A percentile compares a stretch with the other conserved stretches of the same genome.
Evolutionary conservation across 768 basidiomycete species (phyloP).

Genomic region (Lactifluus subvellereus): DNA sequence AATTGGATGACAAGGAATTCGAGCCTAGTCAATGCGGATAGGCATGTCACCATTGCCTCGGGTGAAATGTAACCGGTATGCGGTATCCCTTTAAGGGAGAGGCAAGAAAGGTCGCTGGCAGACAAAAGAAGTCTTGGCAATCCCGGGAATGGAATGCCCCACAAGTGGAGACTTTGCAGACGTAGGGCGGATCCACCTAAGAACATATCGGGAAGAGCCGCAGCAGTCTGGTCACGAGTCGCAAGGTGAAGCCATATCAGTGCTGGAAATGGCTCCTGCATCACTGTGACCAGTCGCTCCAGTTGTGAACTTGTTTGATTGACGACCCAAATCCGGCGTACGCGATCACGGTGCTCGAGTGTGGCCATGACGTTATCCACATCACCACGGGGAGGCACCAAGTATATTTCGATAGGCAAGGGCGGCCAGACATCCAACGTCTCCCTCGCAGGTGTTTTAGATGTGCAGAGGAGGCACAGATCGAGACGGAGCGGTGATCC

Average conservation of each 20-base stretch:
- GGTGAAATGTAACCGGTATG: background rate
- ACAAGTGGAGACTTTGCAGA: background rate
- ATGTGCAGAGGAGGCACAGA: too few relatives aligned
- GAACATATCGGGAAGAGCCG: background rate
- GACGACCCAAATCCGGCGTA: too few relatives aligned
- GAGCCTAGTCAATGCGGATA: background rate
- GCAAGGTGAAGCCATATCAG: background rate
- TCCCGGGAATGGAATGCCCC: background rate
- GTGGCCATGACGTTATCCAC: too few relatives aligned
- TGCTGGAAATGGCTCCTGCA: background rate
- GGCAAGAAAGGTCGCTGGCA: background rate
- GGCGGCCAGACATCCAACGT: too few relatives aligned
- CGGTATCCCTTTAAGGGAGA: background rate
- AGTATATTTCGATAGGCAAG: too few relatives aligned
- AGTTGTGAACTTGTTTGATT: too few relatives aligned
- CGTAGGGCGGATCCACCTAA: background rate
- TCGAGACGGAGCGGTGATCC: too few relatives aligned
- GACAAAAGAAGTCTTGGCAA: background rate
- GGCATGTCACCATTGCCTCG: background rate
- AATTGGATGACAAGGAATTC: background rate
- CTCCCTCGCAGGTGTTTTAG: too few relatives aligned
- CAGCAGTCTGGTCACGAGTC: too few relatives aligned
- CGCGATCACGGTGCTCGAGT: too few relatives aligned
- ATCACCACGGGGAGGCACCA: too few relatives aligned
- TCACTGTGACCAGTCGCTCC: background rate